Evolutionary conservation across 306 rosid species (phyloP).

Genomic region (Canavalia ensiformis): DNA sequence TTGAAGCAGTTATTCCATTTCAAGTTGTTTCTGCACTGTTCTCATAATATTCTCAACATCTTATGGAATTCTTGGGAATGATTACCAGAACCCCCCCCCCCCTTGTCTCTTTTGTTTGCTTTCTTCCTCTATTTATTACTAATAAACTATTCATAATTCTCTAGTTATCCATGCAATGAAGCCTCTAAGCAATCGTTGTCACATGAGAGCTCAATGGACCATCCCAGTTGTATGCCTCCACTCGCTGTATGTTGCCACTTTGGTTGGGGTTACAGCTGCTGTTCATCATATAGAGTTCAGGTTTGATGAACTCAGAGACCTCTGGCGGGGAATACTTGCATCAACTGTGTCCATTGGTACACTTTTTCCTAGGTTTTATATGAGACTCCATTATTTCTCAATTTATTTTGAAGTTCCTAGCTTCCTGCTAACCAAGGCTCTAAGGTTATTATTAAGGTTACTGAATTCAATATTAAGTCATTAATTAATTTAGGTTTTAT

Average conservation of each 20-base stretch:
- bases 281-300: constrained; percentile 91
- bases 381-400: constrained; percentile 30
- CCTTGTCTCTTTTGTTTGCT: constrained; percentile 28
- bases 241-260: constrained; percentile 66
- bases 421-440: constrained; percentile 27
- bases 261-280: constrained; percentile 81
- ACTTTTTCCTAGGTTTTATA: constrained; percentile 49
- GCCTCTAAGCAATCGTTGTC: constrained; percentile 82
- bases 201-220: constrained; percentile 80
- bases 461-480: constrained; percentile 36
- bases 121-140: constrained; percentile 24
- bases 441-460: constrained; percentile 28
- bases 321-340: constrained; percentile 91
- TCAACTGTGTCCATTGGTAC: constrained; percentile 80
- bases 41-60: constrained; percentile 13
- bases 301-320: constrained; percentile 93
- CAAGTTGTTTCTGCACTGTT: constrained; percentile 27
- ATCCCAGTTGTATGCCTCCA: constrained; percentile 73
- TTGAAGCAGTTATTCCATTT: constrained; percentile 38
- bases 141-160: constrained; percentile 50
- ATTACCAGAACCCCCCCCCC: not conserved
- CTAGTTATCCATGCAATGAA: constrained; percentile 71
- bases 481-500: constrained; percentile 23
- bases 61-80: constrained; percentile 31
- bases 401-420: constrained; percentile 30